Evolutionary conservation across 257 asterid genomes (phyloP).

Genomic region (Galeopsis tetrahit): DNA sequence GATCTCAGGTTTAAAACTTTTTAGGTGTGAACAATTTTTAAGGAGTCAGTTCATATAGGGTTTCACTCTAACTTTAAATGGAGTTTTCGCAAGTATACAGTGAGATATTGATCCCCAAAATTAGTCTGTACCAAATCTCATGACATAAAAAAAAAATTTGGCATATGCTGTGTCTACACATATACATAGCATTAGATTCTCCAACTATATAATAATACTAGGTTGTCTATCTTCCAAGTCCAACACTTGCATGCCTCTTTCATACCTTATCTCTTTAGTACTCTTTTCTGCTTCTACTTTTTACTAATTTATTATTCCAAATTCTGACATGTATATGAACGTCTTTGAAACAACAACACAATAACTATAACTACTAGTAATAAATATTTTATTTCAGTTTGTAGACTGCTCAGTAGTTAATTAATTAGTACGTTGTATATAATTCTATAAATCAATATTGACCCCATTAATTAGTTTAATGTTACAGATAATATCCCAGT

Average conservation of each 20-base stretch:
- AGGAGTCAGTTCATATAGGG: too few relatives aligned
- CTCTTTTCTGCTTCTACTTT: slow-evolving; percentile 11
- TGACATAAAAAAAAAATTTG: not conserved
- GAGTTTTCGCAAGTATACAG: too few relatives aligned
- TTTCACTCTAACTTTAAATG: too few relatives aligned
- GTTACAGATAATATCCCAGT: too few relatives aligned
- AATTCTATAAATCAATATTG: too few relatives aligned
- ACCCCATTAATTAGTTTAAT: too few relatives aligned
- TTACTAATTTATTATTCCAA: not conserved
- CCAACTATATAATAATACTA: slow-evolving; percentile 28
- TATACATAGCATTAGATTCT: slow-evolving; percentile 36
- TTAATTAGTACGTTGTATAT: too few relatives aligned
- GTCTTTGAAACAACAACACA: not conserved
- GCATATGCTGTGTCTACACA: slow-evolving; percentile 31
- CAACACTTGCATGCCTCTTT: slow-evolving; percentile 14
- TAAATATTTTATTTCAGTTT: not conserved
- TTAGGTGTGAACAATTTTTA: too few relatives aligned
- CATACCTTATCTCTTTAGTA: slow-evolving; percentile 7
- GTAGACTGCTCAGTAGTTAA: not conserved
- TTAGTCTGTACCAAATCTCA: too few relatives aligned
- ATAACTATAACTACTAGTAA: not conserved
- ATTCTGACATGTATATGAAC: not conserved
- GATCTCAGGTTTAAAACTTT: too few relatives aligned
- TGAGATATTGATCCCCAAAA: too few relatives aligned
- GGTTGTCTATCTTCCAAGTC: slow-evolving; percentile 30